A percentile compares a stretch with the other conserved stretches of the same genome.
These are phyloP conservation scores for Aspergillus pseudoviridinutans DNA, from an alignment of 2,329 filamentous ascomycete species.

Conservation along the genomic window DNA sequence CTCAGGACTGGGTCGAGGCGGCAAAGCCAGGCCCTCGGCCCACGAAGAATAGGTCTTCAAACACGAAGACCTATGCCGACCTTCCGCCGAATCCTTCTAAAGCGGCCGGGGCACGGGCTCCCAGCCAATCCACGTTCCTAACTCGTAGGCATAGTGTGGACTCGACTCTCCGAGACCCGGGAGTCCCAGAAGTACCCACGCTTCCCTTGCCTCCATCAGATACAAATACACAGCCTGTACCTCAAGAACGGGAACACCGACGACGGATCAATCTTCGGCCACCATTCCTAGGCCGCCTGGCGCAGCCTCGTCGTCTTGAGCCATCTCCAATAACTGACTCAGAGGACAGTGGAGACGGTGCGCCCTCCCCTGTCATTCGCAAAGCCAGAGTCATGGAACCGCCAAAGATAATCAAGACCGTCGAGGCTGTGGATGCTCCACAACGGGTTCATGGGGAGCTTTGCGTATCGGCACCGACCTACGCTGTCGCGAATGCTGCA, in stretches of 20 bases:
- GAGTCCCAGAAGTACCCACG: slow-evolving; percentile 23
- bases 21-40: slow-evolving; percentile 25
- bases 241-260: slow-evolving; percentile 21
- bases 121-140: slow-evolving; percentile 24
- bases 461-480: slow-evolving; percentile 14
- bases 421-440: slow-evolving; percentile 10
- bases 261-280: slow-evolving; percentile 35
- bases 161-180: slow-evolving; percentile 21
- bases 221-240: slow-evolving; percentile 9
- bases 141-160: slow-evolving; percentile 25
- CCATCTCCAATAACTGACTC: slow-evolving; percentile 23
- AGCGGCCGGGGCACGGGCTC: slow-evolving; percentile 13
- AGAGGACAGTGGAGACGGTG: slow-evolving; percentile 25
- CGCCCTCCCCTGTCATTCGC: slow-evolving; percentile 32
- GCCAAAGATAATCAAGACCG: slow-evolving; percentile 6
- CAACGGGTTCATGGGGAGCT: slow-evolving; percentile 12
- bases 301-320: slow-evolving; percentile 21
- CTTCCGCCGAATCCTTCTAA: slow-evolving; percentile 9
- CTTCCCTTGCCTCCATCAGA: slow-evolving; percentile 26
- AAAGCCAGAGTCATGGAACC: slow-evolving; percentile 23
- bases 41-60: slow-evolving; percentile 11
- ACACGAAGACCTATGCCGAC: slow-evolving; percentile 3
- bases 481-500: slow-evolving; percentile 9
- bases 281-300: slow-evolving; percentile 32
- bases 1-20: slow-evolving; percentile 42